Evolutionary conservation across 1,284 basidiomycete genomes (phyloP), one percentile per base, ranked within the genome.

Genomic region (Sporisorium iseilematis-ciliati): DNA sequence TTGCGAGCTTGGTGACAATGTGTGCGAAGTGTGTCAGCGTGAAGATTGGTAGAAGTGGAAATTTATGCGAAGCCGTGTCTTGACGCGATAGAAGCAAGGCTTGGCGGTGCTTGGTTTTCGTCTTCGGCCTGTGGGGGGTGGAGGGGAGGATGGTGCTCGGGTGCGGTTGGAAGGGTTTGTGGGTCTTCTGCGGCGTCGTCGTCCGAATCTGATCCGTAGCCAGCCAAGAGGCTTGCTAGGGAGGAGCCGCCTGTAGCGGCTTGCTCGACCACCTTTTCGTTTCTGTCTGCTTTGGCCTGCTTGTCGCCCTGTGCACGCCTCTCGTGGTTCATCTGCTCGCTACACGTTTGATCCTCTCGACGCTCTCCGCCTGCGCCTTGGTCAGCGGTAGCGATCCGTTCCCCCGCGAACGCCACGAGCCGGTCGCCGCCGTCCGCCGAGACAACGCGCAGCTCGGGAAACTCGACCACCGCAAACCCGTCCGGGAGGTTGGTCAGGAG

Each of bases 391-490:
- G 35, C 35, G 5, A 26, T 23, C 2, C 45, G 45, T 20, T 57
- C 56, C 3, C 56, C 46, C 8, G 18, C 38, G 7, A 57, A 26
- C n/a, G 35, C 56, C 3, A 50, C 25, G 5, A 10, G 3, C 12
- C 46, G 10, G 8, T 12, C 4, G 11, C 26, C n/a, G 16, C 20
- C 6, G 1, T 23, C 23, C 1, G 20, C 33, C 0, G 46, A 3
- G 21, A 49, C 5, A 18, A 72, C 10, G 10, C 57, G 60, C 12
- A 72, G 7, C 11, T 66, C 64, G 20, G 64, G 59, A 26, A 57
- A 66, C 40, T 72, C 69, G 10, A 72, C 64, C 0, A 72, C 57
- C 3, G 41, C 42, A 26, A 59, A 72, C 14, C 60, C 60, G 7
- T 58, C 59, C 2, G 69, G 69, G 0, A 72, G 3, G 29, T 62